Evolutionary conservation across 108 stramenopile species (phyloP), one percentile per base, ranked within the genome.

Genomic region (Skeletonema marinoi): DNA sequence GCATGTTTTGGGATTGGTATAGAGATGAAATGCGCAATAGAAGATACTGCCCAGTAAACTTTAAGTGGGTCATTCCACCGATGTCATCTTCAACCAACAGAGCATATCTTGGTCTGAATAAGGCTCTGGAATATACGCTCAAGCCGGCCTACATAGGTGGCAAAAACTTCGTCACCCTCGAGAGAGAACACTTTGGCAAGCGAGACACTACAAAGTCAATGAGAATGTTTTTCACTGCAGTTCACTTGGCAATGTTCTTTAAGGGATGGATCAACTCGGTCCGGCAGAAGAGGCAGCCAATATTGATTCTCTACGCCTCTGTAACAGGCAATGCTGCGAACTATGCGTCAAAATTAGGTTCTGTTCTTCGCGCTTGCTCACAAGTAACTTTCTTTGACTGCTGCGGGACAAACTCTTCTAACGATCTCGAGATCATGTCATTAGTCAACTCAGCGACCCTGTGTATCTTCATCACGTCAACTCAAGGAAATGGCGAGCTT

Each of bases 1-100:
- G 72, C 41, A 62, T 67, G 63, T 83, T 80, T 48, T 75, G 67
- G 39, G 68, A 59, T 2, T 79, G 78, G 73, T 73, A 79, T 66
- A 50, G 17, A 30, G 56, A 68, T 4, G 82, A 83, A 60, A 17
- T 56, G 33, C 14, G 68, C 16, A 25, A 33, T 41, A 7, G 74
- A 9, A 58, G 58, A 35, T 74, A 65, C 21, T 74, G 74, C 8
- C 74, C 74, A 6, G 74, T 66, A 17, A 74, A 74, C 44, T 74
- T 38, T 33, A 74, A 74, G 31, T 74, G 74, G 74, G 65, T 74
- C 5, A 65, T 66, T 10, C 74, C 74, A n/a, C 74, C 74, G 0
- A 54, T 74, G 64, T 65, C 74, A 14, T 48, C 74, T 3, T 74
- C 74, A 10, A 66, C 56, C 2, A 74, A 42, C 65, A 36, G 36